Percentiles rank a stretch among this genome's conserved stretches.
Conservation (phyloP, 2,329 filamentous ascomycete species). For the Fusarium torreyae region DNA sequence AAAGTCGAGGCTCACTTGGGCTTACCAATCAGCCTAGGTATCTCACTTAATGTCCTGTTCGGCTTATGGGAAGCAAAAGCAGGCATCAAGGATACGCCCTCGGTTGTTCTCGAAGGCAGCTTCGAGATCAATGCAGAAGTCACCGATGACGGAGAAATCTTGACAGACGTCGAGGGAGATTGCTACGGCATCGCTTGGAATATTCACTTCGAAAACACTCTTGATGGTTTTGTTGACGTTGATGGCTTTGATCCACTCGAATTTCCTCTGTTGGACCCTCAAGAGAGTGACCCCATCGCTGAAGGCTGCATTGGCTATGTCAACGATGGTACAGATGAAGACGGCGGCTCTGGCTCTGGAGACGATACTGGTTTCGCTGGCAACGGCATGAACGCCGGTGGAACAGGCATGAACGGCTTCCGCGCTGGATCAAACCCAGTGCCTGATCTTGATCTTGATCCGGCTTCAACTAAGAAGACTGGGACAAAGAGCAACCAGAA, state of each 20-base stretch:
- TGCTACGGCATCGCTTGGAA: constrained; percentile 27
- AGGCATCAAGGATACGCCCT: constrained; percentile 8
- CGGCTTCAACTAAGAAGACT: neutral
- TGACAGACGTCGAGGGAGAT: neutral
- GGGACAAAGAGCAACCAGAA: neutral
- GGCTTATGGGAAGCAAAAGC: neutral
- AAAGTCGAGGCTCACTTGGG: constrained; percentile 3
- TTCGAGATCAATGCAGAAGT: neutral
- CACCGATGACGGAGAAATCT: neutral
- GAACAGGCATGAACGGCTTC: neutral
- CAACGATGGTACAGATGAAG: constrained; percentile 4
- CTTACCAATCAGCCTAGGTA: neutral
- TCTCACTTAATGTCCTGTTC: neutral
- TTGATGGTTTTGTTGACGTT: neutral
- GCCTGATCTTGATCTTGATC: neutral
- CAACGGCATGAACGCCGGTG: neutral
- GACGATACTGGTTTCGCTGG: constrained; percentile 9
- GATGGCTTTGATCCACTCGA: neutral
- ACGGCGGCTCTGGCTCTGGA: neutral
- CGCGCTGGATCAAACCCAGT: neutral
- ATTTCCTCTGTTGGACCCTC: neutral
- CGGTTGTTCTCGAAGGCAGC: constrained; percentile 7
- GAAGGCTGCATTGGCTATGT: constrained; percentile 23
- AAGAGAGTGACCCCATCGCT: constrained; percentile 11
- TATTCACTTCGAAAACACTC: constrained; percentile 15